Evolutionary conservation across 495 filamentous ascomycete genomes (phyloP), one percentile per base, ranked within the genome.

Genomic region (Aspergillus conjunctus): DNA sequence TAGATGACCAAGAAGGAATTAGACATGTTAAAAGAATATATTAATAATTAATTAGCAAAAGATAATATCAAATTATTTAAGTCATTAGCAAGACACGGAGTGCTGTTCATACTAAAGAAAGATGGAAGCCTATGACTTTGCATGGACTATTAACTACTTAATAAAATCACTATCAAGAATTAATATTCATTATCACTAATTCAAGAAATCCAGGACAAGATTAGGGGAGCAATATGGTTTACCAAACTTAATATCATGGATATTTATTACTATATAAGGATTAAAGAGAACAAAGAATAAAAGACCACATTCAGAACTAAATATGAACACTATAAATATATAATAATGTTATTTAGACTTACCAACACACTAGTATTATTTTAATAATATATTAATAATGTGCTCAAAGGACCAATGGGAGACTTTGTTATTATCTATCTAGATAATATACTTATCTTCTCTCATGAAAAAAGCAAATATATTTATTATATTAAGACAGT

Each of bases 21-120:
- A 22, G 2, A 26, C 7, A 8, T 6, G 18, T 5, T 49, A 7
- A 51, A 51, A 26, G 11, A 22, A 51, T 26, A 21, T 51, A 51
- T 51, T 51, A 51, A 51, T 31, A 26, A 22, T 20, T 51, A 51
- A 31, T 51, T 51, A 26, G 7, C 1, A 39, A 39, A 39, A 15
- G 7, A 39, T n/a, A 39, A 39, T 15, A 39, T 39, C 7, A 3
- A 39, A 39, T 11, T 39, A 39, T 39, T 15, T 3, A 39, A 39
- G 7, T 39, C 7, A 39, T 15, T 15, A 11, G 34, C 34, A 39
- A 7, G 34, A 15, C 15, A 39, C 9, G 15, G 9, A 39, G 9
- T 39, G 9, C 9, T 39, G 9, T 39, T 39, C 9, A 39, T 39
- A 39, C 15, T 11, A 39, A 39, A 39, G 9, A 39, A 39, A 9